Evolutionary conservation across 2,329 filamentous ascomycete species (phyloP).

Genomic region (Fusarium annulatum): DNA sequence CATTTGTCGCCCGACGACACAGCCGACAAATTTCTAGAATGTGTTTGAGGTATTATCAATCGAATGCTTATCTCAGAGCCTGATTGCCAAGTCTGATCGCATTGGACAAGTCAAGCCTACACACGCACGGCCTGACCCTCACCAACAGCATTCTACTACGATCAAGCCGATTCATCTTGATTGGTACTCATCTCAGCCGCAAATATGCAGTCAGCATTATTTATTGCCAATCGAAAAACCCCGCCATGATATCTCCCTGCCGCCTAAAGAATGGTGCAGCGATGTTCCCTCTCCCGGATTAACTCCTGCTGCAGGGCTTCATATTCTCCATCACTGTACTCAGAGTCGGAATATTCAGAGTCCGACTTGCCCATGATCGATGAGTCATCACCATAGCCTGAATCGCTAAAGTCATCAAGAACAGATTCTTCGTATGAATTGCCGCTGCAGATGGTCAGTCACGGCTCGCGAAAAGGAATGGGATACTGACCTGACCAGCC

Average conservation of each 20-base stretch:
- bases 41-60: neutral
- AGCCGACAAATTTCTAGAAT: neutral
- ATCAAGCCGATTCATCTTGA: neutral
- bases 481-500: neutral
- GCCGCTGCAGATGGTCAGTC: neutral
- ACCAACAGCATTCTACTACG: neutral
- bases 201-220: neutral
- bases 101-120: neutral
- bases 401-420: neutral
- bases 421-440: neutral
- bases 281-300: neutral
- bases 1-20: fast-evolving
- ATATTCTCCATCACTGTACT: neutral
- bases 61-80: neutral
- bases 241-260: neutral
- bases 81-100: neutral
- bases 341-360: neutral
- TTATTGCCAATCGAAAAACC: neutral
- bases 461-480: fast-evolving
- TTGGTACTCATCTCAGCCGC: neutral
- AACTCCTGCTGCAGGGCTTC: neutral
- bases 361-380: neutral
- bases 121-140: neutral
- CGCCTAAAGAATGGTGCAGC: neutral
- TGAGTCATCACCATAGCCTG: neutral